A percentile compares a stretch with the other conserved stretches of the same genome.
phyloP scores from a whole-genome alignment of 768 basidiomycete species.

The Strobilomyces echinocephalus region DNA sequence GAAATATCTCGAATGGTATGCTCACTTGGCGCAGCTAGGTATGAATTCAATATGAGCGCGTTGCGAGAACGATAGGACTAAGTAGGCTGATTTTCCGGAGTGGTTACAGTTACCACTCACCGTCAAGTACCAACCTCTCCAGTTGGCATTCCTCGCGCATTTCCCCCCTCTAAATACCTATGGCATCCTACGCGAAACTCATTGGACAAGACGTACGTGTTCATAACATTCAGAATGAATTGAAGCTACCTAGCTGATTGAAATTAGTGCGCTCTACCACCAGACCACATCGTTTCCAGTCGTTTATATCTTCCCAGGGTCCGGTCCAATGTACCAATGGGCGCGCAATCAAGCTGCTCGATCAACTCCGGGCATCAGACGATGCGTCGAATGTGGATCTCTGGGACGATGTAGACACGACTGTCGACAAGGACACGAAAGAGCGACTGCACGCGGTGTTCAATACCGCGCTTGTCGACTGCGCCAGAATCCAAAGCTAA shows the following conservation, averaged over 20 bases:
- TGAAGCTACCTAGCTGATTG: not conserved
- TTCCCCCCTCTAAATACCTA: too few species aligned
- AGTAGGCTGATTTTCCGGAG: too few species aligned
- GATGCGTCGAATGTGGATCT: too few species aligned
- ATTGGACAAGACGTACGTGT: not conserved
- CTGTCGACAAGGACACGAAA: too few species aligned
- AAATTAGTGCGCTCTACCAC: not conserved
- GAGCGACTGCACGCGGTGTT: too few species aligned
- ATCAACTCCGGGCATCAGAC: not conserved
- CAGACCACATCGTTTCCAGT: not conserved
- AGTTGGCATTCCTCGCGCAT: not conserved
- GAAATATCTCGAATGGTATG: too few species aligned
- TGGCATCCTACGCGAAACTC: not conserved
- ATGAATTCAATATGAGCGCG: not conserved
- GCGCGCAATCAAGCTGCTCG: not conserved
- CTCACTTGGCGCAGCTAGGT: not conserved
- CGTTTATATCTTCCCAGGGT: not conserved
- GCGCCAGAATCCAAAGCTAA: conserved; percentile 46
- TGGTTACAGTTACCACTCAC: too few species aligned
- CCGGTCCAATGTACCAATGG: not conserved
- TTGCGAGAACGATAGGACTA: too few species aligned
- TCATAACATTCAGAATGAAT: not conserved
- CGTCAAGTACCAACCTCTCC: too few species aligned
- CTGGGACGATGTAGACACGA: too few species aligned
- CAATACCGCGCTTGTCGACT: too few species aligned